Evolutionary conservation across 495 filamentous ascomycete species (phyloP), one percentile per base, ranked within the genome.

Genomic region (Penicillium robsamsonii): DNA sequence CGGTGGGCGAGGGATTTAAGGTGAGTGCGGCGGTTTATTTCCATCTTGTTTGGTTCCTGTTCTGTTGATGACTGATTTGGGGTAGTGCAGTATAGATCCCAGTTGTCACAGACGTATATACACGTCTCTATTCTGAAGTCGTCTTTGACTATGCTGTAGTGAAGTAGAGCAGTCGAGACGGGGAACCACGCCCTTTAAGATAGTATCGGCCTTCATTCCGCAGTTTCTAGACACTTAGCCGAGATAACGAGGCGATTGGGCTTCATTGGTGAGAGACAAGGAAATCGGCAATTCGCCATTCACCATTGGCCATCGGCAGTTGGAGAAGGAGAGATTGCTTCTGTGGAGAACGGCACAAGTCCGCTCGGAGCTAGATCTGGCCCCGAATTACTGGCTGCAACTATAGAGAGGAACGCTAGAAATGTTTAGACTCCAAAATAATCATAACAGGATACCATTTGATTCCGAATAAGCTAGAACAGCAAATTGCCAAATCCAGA

Each of bases 1-100:
- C 66, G 70, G 20, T 66, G 58, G 35, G 59, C 62, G 45, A 76
- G 69, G 35, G 67, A 65, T 37, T 66, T 64, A 12, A 67, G 25
- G 42, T 62, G 59, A 4, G 70, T 65, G 15, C 64, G 60, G 46
- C 50, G 64, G 17, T 46, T 62, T 20, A 61, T 65, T 56, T 72
- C 64, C 73, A 76, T 75, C 27, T 33, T 47, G 38, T 18, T n/a
- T 44, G 6, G 25, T 29, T 27, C 30, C 15, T 17, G 15, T 17
- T 38, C 6, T 17, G 35, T 38, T 43, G 11, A 10, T 24, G 20
- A 8, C 41, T 24, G 12, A 29, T 18, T 37, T 55, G 22, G 25
- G 29, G 15, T n/a, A 17, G 7, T 38, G n/a, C 2, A 17, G n/a
- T 17, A 17, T 38, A 35, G 33, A 13, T 37, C 13, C 8, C n/a